Conservation (phyloP, 345 rosid genomes). For the Cardiospermum halicacabum region DNA sequence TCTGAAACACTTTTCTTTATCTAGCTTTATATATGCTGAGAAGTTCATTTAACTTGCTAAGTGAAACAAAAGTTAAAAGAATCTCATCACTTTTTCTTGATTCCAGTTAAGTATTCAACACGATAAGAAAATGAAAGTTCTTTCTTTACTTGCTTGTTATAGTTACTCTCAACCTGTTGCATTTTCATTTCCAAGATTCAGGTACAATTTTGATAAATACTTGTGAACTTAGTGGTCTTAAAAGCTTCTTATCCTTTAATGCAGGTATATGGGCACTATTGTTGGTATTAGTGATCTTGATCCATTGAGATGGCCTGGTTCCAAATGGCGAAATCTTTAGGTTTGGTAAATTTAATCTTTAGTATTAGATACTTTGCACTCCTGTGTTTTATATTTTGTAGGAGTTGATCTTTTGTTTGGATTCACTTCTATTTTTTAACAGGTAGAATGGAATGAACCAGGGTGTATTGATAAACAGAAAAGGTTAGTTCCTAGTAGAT, state of each 20-base stretch:
- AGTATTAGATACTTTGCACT: slow-evolving; percentile 6
- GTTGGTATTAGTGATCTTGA: slow-evolving; percentile 79
- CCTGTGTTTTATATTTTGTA: background rate
- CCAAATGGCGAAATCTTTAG: slow-evolving; percentile 99
- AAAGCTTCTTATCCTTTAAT: slow-evolving; percentile 6
- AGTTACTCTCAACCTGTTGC: background rate
- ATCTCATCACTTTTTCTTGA: background rate
- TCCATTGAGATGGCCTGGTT: slow-evolving; percentile 95
- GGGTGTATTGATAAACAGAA: slow-evolving; percentile 89
- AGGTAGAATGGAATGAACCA: slow-evolving; percentile 99
- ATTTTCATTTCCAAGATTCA: background rate
- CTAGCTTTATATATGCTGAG: background rate
- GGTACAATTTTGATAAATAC: background rate
- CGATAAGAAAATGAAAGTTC: background rate
- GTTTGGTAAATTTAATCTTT: slow-evolving; percentile 22
- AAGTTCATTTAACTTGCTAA: background rate
- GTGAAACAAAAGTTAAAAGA: background rate
- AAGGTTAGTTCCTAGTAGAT: slow-evolving; percentile 96
- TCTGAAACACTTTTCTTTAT: slow-evolving; percentile 1
- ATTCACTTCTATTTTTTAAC: slow-evolving; percentile 7
- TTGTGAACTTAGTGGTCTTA: background rate
- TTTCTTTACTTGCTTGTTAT: background rate
- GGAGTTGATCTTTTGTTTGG: background rate
- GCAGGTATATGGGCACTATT: slow-evolving; percentile 94
- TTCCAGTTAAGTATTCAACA: background rate